Conservation (phyloP, 1,284 basidiomycete species). For the Leccinum subatratum region DNA sequence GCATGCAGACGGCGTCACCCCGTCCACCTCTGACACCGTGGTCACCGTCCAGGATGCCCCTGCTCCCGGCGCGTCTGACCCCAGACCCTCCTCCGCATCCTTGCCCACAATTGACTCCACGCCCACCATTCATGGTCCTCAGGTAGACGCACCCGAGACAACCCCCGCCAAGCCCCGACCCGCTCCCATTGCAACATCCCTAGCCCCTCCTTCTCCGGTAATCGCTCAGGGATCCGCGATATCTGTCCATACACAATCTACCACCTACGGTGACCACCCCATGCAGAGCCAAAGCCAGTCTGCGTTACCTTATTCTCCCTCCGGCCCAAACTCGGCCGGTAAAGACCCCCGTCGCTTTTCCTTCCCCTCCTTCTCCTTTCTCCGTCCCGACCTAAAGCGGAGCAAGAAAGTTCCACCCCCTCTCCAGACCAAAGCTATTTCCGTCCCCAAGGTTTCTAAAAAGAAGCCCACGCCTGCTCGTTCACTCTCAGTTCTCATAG, state of each 20-base stretch:
- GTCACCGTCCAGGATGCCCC: constrained; percentile 2
- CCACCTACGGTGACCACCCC: constrained; percentile 16
- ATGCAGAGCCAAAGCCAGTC: constrained; percentile 30
- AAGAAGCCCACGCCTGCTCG: constrained; percentile 36
- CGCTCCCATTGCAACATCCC: constrained; percentile 17
- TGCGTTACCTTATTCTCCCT: constrained; percentile 25
- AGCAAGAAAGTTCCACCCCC: constrained; percentile 16
- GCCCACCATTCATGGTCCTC: constrained; percentile 26
- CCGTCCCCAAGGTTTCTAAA: constrained; percentile 19
- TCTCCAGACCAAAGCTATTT: constrained; percentile 9
- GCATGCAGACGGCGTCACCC: not conserved
- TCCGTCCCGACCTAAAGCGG: constrained; percentile 32
- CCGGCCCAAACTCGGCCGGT: constrained; percentile 5
- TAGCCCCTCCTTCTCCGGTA: constrained; percentile 22
- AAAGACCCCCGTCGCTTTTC: constrained; percentile 36
- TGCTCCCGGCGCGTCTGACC: not conserved
- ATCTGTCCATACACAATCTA: constrained; percentile 22
- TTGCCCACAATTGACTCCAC: constrained; percentile 28
- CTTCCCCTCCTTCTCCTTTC: constrained; percentile 37
- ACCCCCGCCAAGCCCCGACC: constrained; percentile 3
- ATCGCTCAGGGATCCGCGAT: constrained; percentile 6
- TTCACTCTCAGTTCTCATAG: constrained; percentile 25
- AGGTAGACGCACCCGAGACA: not conserved
- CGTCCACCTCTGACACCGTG: constrained; percentile 7
- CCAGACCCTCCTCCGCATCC: constrained; percentile 22